Evolutionary conservation across 345 rosid species (phyloP).

Genomic region (Hibiscus tridactylites): DNA sequence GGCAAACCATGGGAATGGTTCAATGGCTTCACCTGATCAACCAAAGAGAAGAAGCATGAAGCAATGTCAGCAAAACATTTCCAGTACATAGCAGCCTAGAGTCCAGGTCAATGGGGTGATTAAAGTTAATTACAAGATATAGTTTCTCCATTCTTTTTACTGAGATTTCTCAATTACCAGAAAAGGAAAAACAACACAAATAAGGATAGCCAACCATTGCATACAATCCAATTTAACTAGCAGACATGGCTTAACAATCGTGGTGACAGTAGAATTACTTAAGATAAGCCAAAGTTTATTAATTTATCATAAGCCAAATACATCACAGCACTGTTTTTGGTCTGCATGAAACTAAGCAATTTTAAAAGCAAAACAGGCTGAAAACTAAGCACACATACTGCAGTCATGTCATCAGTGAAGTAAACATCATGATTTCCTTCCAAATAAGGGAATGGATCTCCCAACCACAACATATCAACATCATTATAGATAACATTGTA

Average conservation of each 20-base stretch:
- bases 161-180: neutral
- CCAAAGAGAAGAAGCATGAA: slow-evolving; percentile 12
- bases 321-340: too few species aligned
- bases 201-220: neutral
- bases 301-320: too few species aligned
- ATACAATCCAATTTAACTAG: neutral
- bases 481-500: slow-evolving; percentile 96
- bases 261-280: too few species aligned
- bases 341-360: too few species aligned
- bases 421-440: slow-evolving; percentile 82
- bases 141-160: neutral
- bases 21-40: slow-evolving; percentile 70
- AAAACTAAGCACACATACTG: slow-evolving; percentile 35
- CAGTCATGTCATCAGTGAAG: slow-evolving; percentile 88
- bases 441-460: slow-evolving; percentile 74
- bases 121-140: neutral
- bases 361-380: too few species aligned
- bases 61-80: neutral
- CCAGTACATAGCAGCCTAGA: neutral
- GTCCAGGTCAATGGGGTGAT: neutral
- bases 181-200: neutral
- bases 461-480: slow-evolving; percentile 97
- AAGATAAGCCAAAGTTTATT: too few species aligned
- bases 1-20: slow-evolving; percentile 85
- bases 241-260: too few species aligned